phyloP scores from a whole-genome alignment of 352 stramenopile genomes.

The Blastocystis sp. region DNA sequence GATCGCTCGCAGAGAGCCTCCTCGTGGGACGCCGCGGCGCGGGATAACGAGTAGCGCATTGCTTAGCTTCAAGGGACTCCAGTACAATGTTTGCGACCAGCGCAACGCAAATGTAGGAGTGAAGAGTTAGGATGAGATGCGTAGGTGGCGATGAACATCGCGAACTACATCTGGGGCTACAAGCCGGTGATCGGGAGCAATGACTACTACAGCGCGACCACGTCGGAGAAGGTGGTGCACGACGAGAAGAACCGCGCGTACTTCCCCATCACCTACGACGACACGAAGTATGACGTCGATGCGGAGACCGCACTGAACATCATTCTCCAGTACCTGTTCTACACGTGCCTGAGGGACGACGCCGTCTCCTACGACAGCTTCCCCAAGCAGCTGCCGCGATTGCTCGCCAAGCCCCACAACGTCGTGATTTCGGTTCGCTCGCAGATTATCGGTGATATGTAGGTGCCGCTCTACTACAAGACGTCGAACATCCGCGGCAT shows the following conservation, averaged over 20 bases:
- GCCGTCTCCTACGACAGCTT: background rate
- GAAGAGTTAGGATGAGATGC: background rate
- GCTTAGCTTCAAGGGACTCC: constrained; percentile 19
- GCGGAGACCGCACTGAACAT: constrained; percentile 31
- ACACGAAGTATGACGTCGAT: constrained; percentile 16
- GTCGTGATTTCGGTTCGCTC: constrained; percentile 28
- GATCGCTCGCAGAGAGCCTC: background rate
- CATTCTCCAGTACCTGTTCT: constrained; percentile 51
- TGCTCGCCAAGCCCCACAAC: background rate
- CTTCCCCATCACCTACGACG: constrained; percentile 12
- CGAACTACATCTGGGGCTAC: constrained; percentile 41
- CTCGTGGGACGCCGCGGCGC: background rate
- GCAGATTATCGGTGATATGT: background rate
- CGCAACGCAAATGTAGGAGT: background rate
- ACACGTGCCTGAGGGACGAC: constrained; percentile 1
- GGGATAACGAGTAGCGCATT: background rate
- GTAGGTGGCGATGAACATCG: constrained; percentile 47
- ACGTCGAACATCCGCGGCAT: constrained; percentile 42
- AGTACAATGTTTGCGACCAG: constrained; percentile 51
- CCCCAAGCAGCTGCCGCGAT: background rate
- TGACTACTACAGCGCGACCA: background rate
- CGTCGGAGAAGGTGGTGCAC: background rate
- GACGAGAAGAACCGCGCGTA: background rate
- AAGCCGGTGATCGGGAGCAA: constrained; percentile 58
- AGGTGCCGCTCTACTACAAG: constrained; percentile 49